These are phyloP conservation scores for Phalaenopsis hybrid DNA, from an alignment of 116 monocot species.

Conservation along the genomic window DNA sequence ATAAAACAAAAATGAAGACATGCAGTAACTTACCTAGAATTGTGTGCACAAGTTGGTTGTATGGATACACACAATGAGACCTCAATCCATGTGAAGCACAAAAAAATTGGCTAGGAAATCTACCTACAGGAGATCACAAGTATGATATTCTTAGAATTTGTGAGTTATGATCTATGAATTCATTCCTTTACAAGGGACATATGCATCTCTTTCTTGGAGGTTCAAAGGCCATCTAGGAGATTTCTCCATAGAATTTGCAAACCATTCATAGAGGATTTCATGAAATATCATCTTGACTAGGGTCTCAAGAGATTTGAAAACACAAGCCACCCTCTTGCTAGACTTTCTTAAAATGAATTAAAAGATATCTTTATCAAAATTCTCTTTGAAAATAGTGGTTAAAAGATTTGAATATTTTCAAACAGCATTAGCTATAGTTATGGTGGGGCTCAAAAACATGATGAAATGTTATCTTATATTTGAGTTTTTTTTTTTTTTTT, in stretches of 20 bases:
- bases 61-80: neutral
- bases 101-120: neutral
- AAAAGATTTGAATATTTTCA: neutral
- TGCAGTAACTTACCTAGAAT: neutral
- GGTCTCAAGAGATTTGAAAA: too few species aligned
- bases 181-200: neutral
- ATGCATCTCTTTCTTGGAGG: neutral
- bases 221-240: neutral
- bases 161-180: neutral
- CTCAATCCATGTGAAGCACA: neutral
- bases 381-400: neutral
- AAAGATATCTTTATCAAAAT: neutral
- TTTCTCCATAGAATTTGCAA: neutral
- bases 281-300: too few species aligned
- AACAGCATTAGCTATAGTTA: neutral
- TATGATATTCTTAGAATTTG: neutral
- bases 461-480: too few species aligned
- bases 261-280: too few species aligned
- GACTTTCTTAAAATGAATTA: neutral
- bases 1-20: neutral
- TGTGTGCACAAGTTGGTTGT: neutral
- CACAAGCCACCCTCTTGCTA: neutral
- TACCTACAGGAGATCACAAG: neutral
- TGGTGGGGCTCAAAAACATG: too few species aligned
- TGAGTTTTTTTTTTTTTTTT: neutral